These are phyloP conservation scores for Helicostylum pulchrum DNA, from an alignment of 192 early-diverging fungal species.

Conservation along the genomic window DNA sequence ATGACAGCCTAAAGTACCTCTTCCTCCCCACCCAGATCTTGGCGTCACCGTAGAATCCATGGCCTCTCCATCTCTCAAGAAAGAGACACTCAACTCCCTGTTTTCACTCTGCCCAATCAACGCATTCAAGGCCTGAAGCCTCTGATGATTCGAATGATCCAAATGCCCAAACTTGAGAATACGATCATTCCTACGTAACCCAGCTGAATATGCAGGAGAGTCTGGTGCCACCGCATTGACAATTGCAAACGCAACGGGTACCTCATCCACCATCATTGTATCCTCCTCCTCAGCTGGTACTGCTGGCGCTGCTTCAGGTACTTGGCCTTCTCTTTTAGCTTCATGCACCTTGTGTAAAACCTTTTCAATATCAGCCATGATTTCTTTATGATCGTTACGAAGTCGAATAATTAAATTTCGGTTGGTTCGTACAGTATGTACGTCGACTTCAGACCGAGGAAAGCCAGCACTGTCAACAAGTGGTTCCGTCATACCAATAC, in stretches of 20 bases:
- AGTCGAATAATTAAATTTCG: constrained; percentile 33
- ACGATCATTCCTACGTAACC: constrained; percentile 41
- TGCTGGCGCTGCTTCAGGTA: constrained; percentile 5
- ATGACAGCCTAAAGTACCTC: constrained; percentile 47
- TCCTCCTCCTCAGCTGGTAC: background rate
- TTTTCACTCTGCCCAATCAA: constrained; percentile 35
- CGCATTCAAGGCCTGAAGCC: constrained; percentile 39
- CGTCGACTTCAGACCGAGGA: constrained; percentile 52
- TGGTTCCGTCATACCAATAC: constrained; percentile 45
- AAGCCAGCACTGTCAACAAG: constrained; percentile 48
- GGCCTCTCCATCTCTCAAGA: constrained; percentile 23
- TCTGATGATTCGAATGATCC: constrained; percentile 31
- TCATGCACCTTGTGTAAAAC: constrained; percentile 46
- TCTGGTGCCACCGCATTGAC: constrained; percentile 58
- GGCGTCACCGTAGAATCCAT: constrained; percentile 40
- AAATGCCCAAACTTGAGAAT: constrained; percentile 47
- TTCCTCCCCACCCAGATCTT: constrained; percentile 50
- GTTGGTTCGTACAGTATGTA: constrained; percentile 43
- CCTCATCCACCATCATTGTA: background rate
- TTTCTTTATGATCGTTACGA: constrained; percentile 46
- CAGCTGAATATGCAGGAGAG: constrained; percentile 50
- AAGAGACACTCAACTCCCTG: no score
- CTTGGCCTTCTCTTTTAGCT: constrained; percentile 18
- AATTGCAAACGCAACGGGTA: constrained; percentile 43
- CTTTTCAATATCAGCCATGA: constrained; percentile 52